phyloP scores from a whole-genome alignment of 208 protist genomes.

The Trypanosoma mega region DNA sequence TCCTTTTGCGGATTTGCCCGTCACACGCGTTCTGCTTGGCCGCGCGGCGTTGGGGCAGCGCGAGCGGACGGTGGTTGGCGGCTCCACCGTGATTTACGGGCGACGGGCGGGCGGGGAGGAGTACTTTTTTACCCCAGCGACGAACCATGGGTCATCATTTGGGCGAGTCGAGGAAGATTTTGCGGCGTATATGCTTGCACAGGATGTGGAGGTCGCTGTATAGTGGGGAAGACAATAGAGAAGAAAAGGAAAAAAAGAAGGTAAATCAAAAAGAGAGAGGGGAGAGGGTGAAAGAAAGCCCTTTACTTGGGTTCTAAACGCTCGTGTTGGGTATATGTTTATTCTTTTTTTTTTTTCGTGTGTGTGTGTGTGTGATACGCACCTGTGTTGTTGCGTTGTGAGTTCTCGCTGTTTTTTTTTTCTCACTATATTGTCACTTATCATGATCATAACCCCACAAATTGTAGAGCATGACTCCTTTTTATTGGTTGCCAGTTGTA shows the following conservation, averaged over 20 bases:
- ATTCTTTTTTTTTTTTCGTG: too few relatives aligned
- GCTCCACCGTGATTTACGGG: conserved; percentile 4
- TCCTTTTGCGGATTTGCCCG: conserved; percentile 16
- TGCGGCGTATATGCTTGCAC: not conserved
- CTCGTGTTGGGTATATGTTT: too few relatives aligned
- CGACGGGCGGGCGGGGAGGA: conserved; percentile 10
- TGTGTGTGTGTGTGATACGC: too few relatives aligned
- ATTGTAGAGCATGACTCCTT: conserved; percentile 12
- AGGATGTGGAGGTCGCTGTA: not conserved
- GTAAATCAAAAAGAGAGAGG: too few relatives aligned
- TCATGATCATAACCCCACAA: too few relatives aligned
- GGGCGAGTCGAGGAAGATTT: not conserved
- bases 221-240: not conserved
- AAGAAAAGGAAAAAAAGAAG: too few relatives aligned
- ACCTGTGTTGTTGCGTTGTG: too few relatives aligned
- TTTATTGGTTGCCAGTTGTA: conserved; percentile 3
- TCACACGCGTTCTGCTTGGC: conserved; percentile 23
- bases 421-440: too few relatives aligned
- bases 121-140: conserved; percentile 9
- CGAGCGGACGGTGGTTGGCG: not conserved
- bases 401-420: too few relatives aligned
- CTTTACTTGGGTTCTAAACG: too few relatives aligned
- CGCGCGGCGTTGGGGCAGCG: conserved; percentile 9
- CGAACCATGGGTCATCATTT: not conserved
- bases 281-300: too few relatives aligned